Percentiles rank a stretch among this genome's conserved stretches.
These are phyloP conservation scores for Zygnema cylindricum DNA, from an alignment of 139 green algal genomes.

Conservation along the genomic window DNA sequence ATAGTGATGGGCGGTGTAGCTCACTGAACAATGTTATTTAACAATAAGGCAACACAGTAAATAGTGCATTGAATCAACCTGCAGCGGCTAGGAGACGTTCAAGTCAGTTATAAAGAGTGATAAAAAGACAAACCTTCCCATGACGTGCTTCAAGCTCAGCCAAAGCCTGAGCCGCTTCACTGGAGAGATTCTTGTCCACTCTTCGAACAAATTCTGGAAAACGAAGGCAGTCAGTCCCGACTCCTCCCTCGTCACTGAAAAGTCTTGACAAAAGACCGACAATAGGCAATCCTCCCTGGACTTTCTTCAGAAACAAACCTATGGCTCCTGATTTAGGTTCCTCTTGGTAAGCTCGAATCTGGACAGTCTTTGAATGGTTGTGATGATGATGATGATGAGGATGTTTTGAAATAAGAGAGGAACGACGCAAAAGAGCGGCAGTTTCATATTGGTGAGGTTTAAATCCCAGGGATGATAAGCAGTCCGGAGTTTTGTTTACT, in stretches of 20 bases:
- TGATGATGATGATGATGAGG: too few species aligned
- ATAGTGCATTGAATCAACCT: not conserved
- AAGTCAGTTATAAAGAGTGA: too few species aligned
- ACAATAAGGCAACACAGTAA: not conserved
- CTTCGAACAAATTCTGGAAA: conserved; percentile 43
- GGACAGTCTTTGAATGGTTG: too few species aligned
- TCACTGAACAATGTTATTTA: not conserved
- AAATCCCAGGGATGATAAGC: too few species aligned
- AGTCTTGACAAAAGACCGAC: conserved; percentile 49
- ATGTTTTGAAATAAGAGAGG: not conserved
- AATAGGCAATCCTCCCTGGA: conserved; percentile 37
- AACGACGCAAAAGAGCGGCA: too few species aligned
- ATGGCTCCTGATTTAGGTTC: conserved; percentile 26
- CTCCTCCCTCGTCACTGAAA: conserved; percentile 48
- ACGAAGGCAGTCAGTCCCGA: conserved; percentile 37
- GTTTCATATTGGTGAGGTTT: too few species aligned
- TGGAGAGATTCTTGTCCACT: not conserved
- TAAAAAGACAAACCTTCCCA: conserved; percentile 42
- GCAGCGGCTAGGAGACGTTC: too few species aligned
- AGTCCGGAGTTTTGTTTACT: too few species aligned
- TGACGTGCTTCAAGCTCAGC: conserved; percentile 15
- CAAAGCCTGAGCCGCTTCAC: not conserved
- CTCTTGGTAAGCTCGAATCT: conserved; percentile 16
- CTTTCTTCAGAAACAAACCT: conserved; percentile 11
- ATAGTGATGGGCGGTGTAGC: too few species aligned